Evolutionary conservation across 2,329 filamentous ascomycete genomes (phyloP).

Genomic region (Orbilia oligospora): DNA sequence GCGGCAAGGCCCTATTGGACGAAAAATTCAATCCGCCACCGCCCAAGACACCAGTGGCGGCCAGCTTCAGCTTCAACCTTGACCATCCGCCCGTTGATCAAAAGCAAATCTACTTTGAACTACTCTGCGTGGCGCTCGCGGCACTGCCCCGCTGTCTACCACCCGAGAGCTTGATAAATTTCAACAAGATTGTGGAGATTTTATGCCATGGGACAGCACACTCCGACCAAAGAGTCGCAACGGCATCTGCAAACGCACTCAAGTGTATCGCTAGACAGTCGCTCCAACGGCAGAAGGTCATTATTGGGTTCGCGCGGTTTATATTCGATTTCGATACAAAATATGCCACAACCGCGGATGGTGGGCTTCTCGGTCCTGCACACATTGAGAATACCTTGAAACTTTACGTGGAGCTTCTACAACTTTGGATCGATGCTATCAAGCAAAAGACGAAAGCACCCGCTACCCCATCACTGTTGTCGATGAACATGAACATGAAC

Average conservation of each 20-base stretch:
- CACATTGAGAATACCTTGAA: conserved; percentile 95
- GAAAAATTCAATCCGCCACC: conserved; percentile 91
- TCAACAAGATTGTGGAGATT: conserved; percentile 93
- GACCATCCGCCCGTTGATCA: conserved; percentile 83
- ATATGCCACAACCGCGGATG: conserved; percentile 97
- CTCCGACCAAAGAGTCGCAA: conserved; percentile 90
- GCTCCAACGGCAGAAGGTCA: conserved; percentile 88
- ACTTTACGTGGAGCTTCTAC: conserved; percentile 91
- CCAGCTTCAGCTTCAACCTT: conserved; percentile 94
- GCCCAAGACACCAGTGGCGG: conserved; percentile 93
- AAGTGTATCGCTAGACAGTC: conserved; percentile 95
- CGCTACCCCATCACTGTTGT: conserved; percentile 70
- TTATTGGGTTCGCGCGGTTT: conserved; percentile 94
- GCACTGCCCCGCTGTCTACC: conserved; percentile 94
- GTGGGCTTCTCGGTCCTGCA: conserved; percentile 91
- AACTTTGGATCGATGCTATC: conserved; percentile 98
- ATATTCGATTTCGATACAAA: conserved; percentile 99
- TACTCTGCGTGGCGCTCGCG: conserved; percentile 94
- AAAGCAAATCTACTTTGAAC: conserved; percentile 94
- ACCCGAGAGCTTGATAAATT: conserved; percentile 79
- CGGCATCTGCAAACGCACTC: conserved; percentile 89
- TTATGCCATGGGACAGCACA: conserved; percentile 97
- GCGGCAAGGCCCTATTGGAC: conserved; percentile 92
- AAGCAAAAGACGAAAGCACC: conserved; percentile 82
- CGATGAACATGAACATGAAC: conserved; percentile 60